These are phyloP conservation scores for Chloromonas sp. DNA, from an alignment of 163 green algal genomes.

Conservation along the genomic window DNA sequence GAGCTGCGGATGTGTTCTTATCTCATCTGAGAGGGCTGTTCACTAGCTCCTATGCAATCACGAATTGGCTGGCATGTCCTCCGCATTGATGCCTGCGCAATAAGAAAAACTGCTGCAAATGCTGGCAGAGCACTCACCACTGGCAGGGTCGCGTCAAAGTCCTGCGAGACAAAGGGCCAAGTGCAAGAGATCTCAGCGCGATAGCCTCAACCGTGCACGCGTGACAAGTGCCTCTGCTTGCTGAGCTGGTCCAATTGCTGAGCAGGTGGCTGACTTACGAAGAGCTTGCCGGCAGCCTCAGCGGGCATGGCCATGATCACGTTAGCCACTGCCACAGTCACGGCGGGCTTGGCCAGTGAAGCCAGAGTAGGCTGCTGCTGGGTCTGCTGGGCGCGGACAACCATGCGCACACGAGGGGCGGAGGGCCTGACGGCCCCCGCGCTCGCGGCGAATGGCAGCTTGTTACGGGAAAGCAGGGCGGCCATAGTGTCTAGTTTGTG, in stretches of 20 bases:
- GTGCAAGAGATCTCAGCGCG: neutral
- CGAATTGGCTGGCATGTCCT: no score
- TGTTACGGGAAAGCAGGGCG: neutral
- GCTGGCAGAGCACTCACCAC: neutral
- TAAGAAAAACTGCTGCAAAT: no score
- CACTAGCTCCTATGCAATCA: no score
- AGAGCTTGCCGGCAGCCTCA: constrained; percentile 55
- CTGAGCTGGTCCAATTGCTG: neutral
- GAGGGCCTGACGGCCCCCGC: neutral
- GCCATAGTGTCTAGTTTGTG: neutral
- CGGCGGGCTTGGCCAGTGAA: constrained; percentile 46
- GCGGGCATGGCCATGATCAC: constrained; percentile 65
- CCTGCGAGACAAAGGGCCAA: neutral
- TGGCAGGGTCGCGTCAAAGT: constrained; percentile 6
- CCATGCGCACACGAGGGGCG: neutral
- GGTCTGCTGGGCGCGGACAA: constrained; percentile 6
- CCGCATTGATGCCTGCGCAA: no score
- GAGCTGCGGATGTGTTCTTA: no score
- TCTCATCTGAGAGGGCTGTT: no score
- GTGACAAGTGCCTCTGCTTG: neutral
- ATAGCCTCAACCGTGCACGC: neutral
- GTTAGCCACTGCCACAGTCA: constrained; percentile 53
- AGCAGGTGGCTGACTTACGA: constrained; percentile 1
- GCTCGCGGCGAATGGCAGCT: neutral
- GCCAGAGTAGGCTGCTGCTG: constrained; percentile 5